A percentile compares a stretch with the other conserved stretches of the same genome.
Evolutionary conservation across 352 stramenopile genomes (phyloP).

Genomic region (Pythium guiyangense): DNA sequence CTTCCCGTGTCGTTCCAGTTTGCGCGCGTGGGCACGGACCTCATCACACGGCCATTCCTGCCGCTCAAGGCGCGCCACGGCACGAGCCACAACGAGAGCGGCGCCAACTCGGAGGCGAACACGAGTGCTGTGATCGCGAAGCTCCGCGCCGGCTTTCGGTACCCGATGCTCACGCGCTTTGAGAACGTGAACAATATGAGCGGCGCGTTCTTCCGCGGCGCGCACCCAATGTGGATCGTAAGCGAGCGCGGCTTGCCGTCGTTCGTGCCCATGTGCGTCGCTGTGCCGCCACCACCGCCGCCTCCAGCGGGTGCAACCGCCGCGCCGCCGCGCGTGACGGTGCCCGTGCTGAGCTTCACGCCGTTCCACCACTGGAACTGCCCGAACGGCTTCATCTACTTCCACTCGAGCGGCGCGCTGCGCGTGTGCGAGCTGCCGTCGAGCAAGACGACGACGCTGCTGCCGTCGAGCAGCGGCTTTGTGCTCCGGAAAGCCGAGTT

Average conservation of each 20-base stretch:
- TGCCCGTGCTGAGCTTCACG: slow-evolving; percentile 84
- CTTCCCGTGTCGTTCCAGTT: slow-evolving; percentile 48
- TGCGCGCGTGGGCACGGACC: slow-evolving; percentile 52
- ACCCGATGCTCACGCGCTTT: slow-evolving; percentile 83
- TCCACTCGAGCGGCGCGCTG: slow-evolving; percentile 72
- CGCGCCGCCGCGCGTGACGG: slow-evolving; percentile 37
- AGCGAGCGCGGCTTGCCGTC: slow-evolving; percentile 57
- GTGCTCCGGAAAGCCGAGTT: slow-evolving; percentile 81
- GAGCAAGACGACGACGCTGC: slow-evolving; percentile 62
- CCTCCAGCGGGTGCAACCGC: slow-evolving; percentile 15
- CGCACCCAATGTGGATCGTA: slow-evolving; percentile 81
- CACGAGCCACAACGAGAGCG: slow-evolving; percentile 40
- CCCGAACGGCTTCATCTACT: slow-evolving; percentile 86
- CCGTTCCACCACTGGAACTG: slow-evolving; percentile 88
- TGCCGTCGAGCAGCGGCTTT: slow-evolving; percentile 67
- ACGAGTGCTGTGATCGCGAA: slow-evolving; percentile 67
- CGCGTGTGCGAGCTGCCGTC: slow-evolving; percentile 81
- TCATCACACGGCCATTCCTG: slow-evolving; percentile 76
- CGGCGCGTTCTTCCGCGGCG: slow-evolving; percentile 79
- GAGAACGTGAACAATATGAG: slow-evolving; percentile 85
- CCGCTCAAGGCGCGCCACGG: slow-evolving; percentile 48
- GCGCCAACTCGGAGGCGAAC: slow-evolving; percentile 51
- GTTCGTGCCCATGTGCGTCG: slow-evolving; percentile 76
- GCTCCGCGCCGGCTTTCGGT: slow-evolving; percentile 73
- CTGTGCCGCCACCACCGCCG: slow-evolving; percentile 19